Base-by-base conservation (phyloP, 495 filamentous ascomycete species). In the Aspergillus olivimuriae region DNA sequence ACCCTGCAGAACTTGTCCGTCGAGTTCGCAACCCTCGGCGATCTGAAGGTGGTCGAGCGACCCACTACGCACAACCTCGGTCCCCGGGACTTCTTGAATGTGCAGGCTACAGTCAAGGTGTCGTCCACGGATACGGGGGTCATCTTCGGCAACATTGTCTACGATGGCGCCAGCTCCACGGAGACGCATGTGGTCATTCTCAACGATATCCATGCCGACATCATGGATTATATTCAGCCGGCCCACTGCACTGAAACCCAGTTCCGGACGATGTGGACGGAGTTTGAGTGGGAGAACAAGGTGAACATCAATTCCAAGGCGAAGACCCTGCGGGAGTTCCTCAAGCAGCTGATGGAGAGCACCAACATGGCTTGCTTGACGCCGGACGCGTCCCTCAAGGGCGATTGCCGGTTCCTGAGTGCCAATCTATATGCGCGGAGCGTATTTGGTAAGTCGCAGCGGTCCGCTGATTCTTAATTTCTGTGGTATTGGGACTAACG, bases 221-320 rank as follows among this genome's bases (percentile, higher is more conserved):
- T 99, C 56, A 99, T 99, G 94, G 94, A 99, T 66, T 99, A 99
- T 68, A 99, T 99, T 54, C 90, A 97, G 56, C 94, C 94, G 6
- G 94, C 92, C 10, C 77, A 87, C 32, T 99, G 94, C 73, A 90
- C 87, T 11, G 94, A 99, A 73, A 96, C 91, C 24, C 89, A 97
- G 58, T 99, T 99, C 82, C 80, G 94, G 26, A 94, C 89, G 17
- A 99, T 99, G 94, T 99, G 94, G 94, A 97, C 94, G 23, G 94
- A 99, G 57, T 99, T 99, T 49, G 94, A 99, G 65, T 99, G 94
- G 94, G 94, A 99, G 75, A 99, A 99, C 73, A 99, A 99, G 78
- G 92, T 99, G 58, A 97, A 97, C 70, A 97, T 97, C 69, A 95
- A 94, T 65, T 89, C 86, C 51, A 95, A 96, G 73, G 89, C 88